Conservation (phyloP, 345 rosid species). For the Mercurialis annua region DNA sequence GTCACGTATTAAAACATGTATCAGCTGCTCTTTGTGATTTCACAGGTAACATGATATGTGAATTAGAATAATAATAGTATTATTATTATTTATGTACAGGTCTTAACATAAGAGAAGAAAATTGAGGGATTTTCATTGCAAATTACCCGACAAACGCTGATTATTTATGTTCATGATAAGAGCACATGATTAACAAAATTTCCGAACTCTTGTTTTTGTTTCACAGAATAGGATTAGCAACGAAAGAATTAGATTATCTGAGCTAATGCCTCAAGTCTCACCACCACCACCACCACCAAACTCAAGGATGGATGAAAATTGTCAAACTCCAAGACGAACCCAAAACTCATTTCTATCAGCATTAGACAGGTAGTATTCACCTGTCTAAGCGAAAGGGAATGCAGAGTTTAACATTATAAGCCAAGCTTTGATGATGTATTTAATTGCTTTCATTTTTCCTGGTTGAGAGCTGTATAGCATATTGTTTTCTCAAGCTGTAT, state of each 20-base stretch:
- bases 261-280: slow-evolving; percentile 47
- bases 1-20: no score
- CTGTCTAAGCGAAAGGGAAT: background rate
- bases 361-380: slow-evolving; percentile 9
- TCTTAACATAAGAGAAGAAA: no score
- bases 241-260: slow-evolving; percentile 52
- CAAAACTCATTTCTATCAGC: slow-evolving; percentile 12
- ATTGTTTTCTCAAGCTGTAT: slow-evolving; percentile 1
- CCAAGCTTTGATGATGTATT: background rate
- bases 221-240: slow-evolving; percentile 44
- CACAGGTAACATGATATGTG: no score
- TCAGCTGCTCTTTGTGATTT: no score
- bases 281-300: slow-evolving; percentile 26
- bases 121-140: no score
- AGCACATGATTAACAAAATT: slow-evolving; percentile 11
- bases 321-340: slow-evolving; percentile 20
- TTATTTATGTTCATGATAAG: no score
- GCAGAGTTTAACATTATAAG: background rate
- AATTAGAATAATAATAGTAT: no score
- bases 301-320: slow-evolving; percentile 39
- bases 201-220: background rate
- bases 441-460: background rate
- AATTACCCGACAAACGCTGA: no score
- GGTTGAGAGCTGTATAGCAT: background rate
- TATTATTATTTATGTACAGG: no score